Percentiles rank a stretch among this genome's conserved stretches.
phyloP scores from a whole-genome alignment of 805 yeast species.

The Brettanomyces custersianus region DNA sequence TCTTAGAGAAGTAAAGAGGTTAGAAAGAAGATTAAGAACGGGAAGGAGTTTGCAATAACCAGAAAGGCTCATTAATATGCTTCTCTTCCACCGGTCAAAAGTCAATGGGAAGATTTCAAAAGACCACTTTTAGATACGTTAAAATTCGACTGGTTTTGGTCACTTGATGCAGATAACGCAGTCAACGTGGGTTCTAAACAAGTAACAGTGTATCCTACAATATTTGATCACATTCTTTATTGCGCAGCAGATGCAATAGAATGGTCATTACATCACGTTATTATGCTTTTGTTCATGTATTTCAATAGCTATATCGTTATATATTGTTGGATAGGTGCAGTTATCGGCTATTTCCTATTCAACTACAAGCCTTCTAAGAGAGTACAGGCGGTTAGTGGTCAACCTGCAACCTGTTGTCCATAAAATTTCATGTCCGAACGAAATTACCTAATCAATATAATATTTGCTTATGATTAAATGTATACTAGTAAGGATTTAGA shows the following conservation, averaged over 20 bases:
- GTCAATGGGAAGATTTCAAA: constrained; percentile 5
- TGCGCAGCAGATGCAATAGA: constrained; percentile 12
- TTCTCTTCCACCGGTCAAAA: background rate
- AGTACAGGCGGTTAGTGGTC: no score
- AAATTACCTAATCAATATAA: no score
- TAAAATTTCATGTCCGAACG: no score
- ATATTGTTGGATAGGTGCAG: constrained; percentile 14
- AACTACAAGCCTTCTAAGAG: no score
- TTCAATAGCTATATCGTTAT: constrained; percentile 13
- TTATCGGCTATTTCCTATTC: constrained; percentile 10
- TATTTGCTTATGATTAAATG: background rate
- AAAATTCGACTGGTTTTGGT: constrained; percentile 11
- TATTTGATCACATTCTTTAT: constrained; percentile 9
- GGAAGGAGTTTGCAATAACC: constrained; percentile 2
- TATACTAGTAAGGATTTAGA: background rate
- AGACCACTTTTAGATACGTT: constrained; percentile 8
- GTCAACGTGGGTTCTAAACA: constrained; percentile 8
- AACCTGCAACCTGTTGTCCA: no score
- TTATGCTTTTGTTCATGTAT: constrained; percentile 13
- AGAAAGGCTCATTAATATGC: background rate
- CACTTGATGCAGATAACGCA: constrained; percentile 6
- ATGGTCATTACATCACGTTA: constrained; percentile 13
- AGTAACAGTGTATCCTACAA: constrained; percentile 11
- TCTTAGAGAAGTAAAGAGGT: constrained; percentile 3
- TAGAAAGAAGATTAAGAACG: constrained; percentile 3